Conservation (phyloP, 2,329 filamentous ascomycete genomes). For the Exophiala viscosa region DNA sequence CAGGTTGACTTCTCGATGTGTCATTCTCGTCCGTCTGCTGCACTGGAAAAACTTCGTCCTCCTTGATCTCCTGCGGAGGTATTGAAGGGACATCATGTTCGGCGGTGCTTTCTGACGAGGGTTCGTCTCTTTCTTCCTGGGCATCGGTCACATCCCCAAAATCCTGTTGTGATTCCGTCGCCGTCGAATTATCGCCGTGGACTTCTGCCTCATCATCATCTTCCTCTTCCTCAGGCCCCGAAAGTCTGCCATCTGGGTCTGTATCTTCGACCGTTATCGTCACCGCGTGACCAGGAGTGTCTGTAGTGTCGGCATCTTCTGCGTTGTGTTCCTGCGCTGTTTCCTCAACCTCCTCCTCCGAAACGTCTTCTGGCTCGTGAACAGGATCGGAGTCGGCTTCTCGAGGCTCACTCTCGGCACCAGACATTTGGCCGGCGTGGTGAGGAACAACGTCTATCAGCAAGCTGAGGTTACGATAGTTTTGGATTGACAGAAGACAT, state of each 20-base stretch:
- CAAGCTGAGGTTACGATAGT: slow-evolving; percentile 10
- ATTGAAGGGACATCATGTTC: background rate
- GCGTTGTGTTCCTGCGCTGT: slow-evolving; percentile 26
- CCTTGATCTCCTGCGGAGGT: slow-evolving; percentile 1
- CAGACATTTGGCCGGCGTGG: slow-evolving; percentile 26
- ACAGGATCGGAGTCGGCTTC: slow-evolving; percentile 10
- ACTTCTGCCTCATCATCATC: slow-evolving; percentile 24
- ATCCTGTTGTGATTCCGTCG: slow-evolving; percentile 15
- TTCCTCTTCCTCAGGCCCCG: slow-evolving; percentile 21
- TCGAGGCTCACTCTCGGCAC: slow-evolving; percentile 20
- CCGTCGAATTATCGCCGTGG: slow-evolving; percentile 10
- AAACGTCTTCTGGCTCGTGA: slow-evolving; percentile 7
- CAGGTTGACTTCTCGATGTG: background rate
- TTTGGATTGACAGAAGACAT: background rate
- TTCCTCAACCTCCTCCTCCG: slow-evolving; percentile 26
- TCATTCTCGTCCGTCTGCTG: slow-evolving; percentile 29
- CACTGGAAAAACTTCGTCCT: slow-evolving; percentile 21
- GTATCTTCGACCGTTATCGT: slow-evolving; percentile 27
- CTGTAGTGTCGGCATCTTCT: slow-evolving; percentile 22
- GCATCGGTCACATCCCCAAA: slow-evolving; percentile 12
- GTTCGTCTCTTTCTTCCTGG: slow-evolving; percentile 12
- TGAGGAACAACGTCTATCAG: slow-evolving; percentile 4
- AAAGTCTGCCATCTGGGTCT: slow-evolving; percentile 25
- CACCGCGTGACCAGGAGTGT: slow-evolving; percentile 16
- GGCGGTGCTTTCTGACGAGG: background rate